These are phyloP conservation scores for Coemansia sp. DNA, from an alignment of 371 early-diverging fungal species.

Conservation along the genomic window DNA sequence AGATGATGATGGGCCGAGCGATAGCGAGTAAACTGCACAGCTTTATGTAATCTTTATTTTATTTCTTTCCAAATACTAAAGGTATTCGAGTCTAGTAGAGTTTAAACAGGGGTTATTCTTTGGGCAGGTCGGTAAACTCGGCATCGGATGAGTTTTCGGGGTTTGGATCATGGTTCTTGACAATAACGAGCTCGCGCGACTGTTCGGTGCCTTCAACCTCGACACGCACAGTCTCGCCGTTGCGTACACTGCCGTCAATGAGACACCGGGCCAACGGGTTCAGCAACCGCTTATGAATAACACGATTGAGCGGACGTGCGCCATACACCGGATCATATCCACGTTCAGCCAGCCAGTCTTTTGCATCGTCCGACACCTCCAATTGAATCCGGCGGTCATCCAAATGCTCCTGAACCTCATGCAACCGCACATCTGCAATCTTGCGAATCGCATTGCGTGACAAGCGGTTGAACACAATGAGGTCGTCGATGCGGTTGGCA, in stretches of 20 bases:
- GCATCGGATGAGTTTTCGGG: slow-evolving; percentile 7
- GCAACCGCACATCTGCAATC: slow-evolving; percentile 83
- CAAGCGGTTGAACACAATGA: slow-evolving; percentile 84
- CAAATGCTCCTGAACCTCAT: slow-evolving; percentile 73
- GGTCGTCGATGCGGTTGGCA: slow-evolving; percentile 87
- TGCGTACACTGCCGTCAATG: slow-evolving; percentile 74
- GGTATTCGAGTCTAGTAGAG: no score
- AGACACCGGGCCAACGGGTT: slow-evolving; percentile 79
- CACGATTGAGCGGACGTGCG: slow-evolving; percentile 78
- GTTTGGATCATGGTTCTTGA: slow-evolving; percentile 27
- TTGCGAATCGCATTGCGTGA: slow-evolving; percentile 64
- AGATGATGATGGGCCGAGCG: neutral
- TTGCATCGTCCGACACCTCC: slow-evolving; percentile 65
- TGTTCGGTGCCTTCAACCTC: slow-evolving; percentile 19
- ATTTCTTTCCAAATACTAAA: neutral
- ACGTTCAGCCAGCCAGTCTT: slow-evolving; percentile 73
- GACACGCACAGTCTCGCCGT: slow-evolving; percentile 60
- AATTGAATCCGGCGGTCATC: slow-evolving; percentile 71
- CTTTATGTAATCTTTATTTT: neutral
- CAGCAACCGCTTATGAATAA: slow-evolving; percentile 76
- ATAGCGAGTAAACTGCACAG: neutral
- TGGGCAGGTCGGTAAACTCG: slow-evolving; percentile 22
- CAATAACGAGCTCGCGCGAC: slow-evolving; percentile 21
- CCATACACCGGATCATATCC: slow-evolving; percentile 89
- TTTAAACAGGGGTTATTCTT: neutral